A percentile compares a stretch with the other conserved stretches of the same genome.
Conservation (phyloP, 805 yeast genomes). For the Ogataea paraovalis region DNA sequence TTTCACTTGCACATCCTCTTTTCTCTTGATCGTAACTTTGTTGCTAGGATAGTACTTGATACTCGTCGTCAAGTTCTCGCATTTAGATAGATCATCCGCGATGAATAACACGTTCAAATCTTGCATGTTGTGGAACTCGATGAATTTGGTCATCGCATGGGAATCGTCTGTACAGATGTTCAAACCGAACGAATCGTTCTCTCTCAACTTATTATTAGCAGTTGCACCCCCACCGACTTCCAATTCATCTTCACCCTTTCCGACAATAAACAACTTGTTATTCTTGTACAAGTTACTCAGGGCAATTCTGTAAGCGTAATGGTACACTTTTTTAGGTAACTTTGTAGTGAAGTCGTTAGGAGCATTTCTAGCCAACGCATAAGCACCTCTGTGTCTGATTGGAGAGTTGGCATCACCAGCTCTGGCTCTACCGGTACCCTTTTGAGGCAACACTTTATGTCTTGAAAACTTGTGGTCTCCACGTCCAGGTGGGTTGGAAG, state of each 20-base stretch:
- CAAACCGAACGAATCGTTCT: slow-evolving; percentile 27
- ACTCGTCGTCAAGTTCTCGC: slow-evolving; percentile 57
- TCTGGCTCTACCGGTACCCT: slow-evolving; percentile 94
- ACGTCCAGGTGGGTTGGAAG: slow-evolving; percentile 83
- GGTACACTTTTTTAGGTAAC: slow-evolving; percentile 69
- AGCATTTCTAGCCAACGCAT: slow-evolving; percentile 85
- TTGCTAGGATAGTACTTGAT: slow-evolving; percentile 45
- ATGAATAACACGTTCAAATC: slow-evolving; percentile 63
- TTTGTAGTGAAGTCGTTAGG: slow-evolving; percentile 85
- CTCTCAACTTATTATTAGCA: slow-evolving; percentile 7
- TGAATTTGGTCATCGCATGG: slow-evolving; percentile 34
- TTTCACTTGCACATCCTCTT: slow-evolving; percentile 78
- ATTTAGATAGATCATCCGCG: slow-evolving; percentile 41
- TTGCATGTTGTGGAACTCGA: slow-evolving; percentile 44
- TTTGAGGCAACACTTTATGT: slow-evolving; percentile 79
- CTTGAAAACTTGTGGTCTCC: slow-evolving; percentile 82
- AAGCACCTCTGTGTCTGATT: slow-evolving; percentile 81
- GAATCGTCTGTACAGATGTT: slow-evolving; percentile 28
- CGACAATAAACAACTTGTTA: slow-evolving; percentile 71
- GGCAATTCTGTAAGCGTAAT: slow-evolving; percentile 75
- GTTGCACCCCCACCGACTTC: no score
- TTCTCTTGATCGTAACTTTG: slow-evolving; percentile 61
- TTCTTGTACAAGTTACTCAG: slow-evolving; percentile 73
- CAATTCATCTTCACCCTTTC: slow-evolving; percentile 26
- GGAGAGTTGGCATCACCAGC: slow-evolving; percentile 96